Base-by-base conservation (phyloP, 306 rosid genomes). In the Urtica urens region DNA sequence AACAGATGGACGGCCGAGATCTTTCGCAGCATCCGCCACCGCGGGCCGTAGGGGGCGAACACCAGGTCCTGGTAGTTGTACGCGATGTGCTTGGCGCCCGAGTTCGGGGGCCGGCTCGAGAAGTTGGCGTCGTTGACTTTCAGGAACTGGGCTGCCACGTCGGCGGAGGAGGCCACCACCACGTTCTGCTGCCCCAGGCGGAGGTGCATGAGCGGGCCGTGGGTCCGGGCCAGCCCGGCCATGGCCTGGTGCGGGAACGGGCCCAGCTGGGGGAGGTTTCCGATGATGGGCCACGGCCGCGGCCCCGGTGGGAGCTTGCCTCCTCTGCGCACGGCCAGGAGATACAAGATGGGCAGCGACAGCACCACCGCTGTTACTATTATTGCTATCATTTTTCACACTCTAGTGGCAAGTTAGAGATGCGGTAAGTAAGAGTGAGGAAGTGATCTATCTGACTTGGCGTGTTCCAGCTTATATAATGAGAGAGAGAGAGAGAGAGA, bases 41-140 rank as follows among this genome's bases (percentile, higher is more conserved):
- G 60, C 0, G 81, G 72, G 0, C 97, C 90, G 53, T 88, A 88
- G 1, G 97, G 95, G 0, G 80, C 76, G 15, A 88, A 84, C 7
- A 84, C 97, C 5, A 88, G 62, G 49, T 88, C 95, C 26, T 84
- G 84, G 54, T 81, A 81, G 38, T 81, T 84, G 28, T 88, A 88
- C 1, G 76, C 84, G 2, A 81, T 52, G 51, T 78, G 38, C 63
- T 78, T 83, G 4, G 86, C 90, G 0, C 83, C 95, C 4, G 93
- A 67, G 54, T 76, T 84, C 0, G 93, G 97, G 0, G 97, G 97
- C 31, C 97, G 72, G 68, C 78, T 78, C 0, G 72, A 64, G 75
- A 87, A 88, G 38, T 88, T 88, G 1, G 74, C 59, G 24, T 81
- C 95, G 37, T 74, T 85, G 38, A 53, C 31, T 58, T 88, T 88